Conservation (phyloP, 2,329 filamentous ascomycete genomes). For the Talaromyces verruculosus region DNA sequence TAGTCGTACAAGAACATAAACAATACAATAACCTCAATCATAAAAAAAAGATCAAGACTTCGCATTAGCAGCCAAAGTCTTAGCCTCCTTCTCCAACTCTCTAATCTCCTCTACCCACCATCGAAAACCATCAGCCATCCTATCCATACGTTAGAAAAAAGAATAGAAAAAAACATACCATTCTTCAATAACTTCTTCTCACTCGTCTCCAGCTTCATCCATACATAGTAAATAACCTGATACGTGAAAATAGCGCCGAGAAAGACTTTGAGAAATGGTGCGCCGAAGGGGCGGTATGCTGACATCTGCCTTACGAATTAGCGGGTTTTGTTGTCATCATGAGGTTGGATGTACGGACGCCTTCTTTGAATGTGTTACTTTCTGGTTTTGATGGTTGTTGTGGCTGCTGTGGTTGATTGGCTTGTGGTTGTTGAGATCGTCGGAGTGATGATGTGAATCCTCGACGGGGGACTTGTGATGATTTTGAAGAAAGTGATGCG, state of each 20-base stretch:
- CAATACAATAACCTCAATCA: neutral
- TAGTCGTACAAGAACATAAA: constrained; percentile 16
- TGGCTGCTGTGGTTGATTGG: constrained; percentile 10
- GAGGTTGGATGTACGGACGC: constrained; percentile 26
- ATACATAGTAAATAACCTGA: constrained; percentile 50
- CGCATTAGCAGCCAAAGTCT: constrained; percentile 33
- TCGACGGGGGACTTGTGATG: neutral
- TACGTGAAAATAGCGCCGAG: constrained; percentile 51
- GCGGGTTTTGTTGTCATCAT: neutral
- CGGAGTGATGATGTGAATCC: constrained; percentile 14
- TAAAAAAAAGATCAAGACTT: constrained; percentile 1
- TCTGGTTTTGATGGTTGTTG: constrained; percentile 6
- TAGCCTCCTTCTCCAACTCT: constrained; percentile 37
- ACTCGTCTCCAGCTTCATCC: constrained; percentile 50
- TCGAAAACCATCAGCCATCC: constrained; percentile 11
- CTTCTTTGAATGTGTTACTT: constrained; percentile 31
- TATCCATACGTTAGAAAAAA: neutral
- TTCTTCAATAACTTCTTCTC: constrained; percentile 46
- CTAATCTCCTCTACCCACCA: constrained; percentile 35
- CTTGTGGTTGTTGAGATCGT: constrained; percentile 11
- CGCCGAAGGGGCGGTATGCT: constrained; percentile 41
- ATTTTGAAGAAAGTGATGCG: neutral
- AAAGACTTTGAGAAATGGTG: constrained; percentile 51
- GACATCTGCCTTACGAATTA: constrained; percentile 33
- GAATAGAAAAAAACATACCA: constrained; percentile 29